Evolutionary conservation across 2,329 filamentous ascomycete species (phyloP).

Genomic region (Coleophoma crateriformis): DNA sequence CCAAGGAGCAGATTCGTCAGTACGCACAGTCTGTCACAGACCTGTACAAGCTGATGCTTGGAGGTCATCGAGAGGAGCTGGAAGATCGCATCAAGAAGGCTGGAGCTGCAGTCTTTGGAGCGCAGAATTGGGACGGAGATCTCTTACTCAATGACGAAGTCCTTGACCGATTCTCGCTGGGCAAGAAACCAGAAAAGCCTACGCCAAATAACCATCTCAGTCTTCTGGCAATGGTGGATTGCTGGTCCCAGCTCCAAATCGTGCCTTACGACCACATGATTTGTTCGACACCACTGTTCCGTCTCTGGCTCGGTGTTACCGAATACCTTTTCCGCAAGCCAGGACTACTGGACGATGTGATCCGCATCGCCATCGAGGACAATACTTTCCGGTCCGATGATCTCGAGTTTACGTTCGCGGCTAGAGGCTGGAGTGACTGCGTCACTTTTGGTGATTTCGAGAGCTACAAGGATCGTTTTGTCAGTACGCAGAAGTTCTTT

Average conservation of each 20-base stretch:
- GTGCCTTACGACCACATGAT: constrained; percentile 99
- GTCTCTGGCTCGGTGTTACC: constrained; percentile 93
- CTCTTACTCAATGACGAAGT: constrained; percentile 73
- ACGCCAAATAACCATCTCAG: constrained; percentile 91
- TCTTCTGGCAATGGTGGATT: constrained; percentile 94
- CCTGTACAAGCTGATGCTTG: constrained; percentile 92
- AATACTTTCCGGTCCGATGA: constrained; percentile 92
- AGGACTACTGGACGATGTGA: constrained; percentile 73
- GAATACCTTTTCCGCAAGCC: constrained; percentile 90
- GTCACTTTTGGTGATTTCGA: constrained; percentile 90
- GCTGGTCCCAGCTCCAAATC: constrained; percentile 90
- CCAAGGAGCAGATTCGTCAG: constrained; percentile 86
- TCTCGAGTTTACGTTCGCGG: constrained; percentile 95
- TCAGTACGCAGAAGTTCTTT: constrained; percentile 87
- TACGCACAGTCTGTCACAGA: constrained; percentile 91
- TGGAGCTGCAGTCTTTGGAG: constrained; percentile 63
- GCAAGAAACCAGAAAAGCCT: constrained; percentile 47
- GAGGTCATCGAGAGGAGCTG: constrained; percentile 72
- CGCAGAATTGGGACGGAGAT: constrained; percentile 50
- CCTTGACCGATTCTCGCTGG: constrained; percentile 83
- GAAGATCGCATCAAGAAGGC: constrained; percentile 72
- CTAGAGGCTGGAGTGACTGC: constrained; percentile 90
- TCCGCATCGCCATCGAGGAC: constrained; percentile 83
- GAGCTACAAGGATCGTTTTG: constrained; percentile 85
- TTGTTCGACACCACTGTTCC: constrained; percentile 94